Base-by-base conservation (phyloP, 495 filamentous ascomycete genomes). In the Penicillium coprophilum region DNA sequence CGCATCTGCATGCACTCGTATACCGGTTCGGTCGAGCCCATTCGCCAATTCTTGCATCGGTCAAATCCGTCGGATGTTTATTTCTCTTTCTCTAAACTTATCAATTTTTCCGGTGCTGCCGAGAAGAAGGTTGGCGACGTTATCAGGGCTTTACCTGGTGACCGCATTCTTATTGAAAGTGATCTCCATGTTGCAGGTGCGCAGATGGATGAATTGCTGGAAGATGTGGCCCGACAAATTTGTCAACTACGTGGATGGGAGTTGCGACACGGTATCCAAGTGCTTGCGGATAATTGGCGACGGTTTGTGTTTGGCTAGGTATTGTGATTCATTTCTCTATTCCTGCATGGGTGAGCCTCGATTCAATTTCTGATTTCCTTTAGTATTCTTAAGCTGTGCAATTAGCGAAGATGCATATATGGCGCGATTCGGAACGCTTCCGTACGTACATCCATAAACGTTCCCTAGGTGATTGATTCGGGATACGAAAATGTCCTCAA, bases 1-100 rank as follows among this genome's bases (percentile, higher is more conserved):
- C 82, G 92, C 31, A 87, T 97, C 62, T 98, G 94, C 65, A 80
- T 98, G 62, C 94, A 98, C 71, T 96, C 92, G 0, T 98, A 90
- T 67, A 92, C 89, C 31, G 95, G 92, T 1, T 81, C 88, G n/a
- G 71, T 82, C 20, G 86, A 94, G 38, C 80, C 83, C 24, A 64
- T 96, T 28, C 88, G 80, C 45, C 91, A 93, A 67, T 97, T 95
- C 58, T 70, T 91, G 56, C 75, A 87, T 59, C 85, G 83, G 2
- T 80, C 84, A 1, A 83, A 94, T 20, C 92, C 95, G 0, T 85
- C 85, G 3, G 79, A 85, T 34, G 78, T 97, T 9, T 98, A 84
- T 66, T 93, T 94, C 63, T 96, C 92, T 0, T 97, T 97, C 63
- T 96, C 91, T 0, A 81, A 78, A 3, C 83, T 83, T 3, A 87